Evolutionary conservation across 2,329 filamentous ascomycete genomes (phyloP).

Genomic region (Apiospora saccharicola): DNA sequence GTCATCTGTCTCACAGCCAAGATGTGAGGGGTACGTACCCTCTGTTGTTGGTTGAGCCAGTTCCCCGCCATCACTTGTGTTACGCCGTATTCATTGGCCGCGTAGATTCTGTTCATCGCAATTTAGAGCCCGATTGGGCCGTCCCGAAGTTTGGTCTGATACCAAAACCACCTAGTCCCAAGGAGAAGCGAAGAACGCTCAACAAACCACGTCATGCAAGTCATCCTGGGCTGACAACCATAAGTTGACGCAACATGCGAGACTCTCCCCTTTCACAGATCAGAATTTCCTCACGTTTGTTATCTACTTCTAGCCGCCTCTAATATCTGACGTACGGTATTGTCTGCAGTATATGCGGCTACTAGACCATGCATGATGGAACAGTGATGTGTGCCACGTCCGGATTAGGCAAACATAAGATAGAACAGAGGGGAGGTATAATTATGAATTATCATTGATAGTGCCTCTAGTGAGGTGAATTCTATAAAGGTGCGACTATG

Average conservation of each 20-base stretch:
- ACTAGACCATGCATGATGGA: neutral
- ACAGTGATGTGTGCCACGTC: neutral
- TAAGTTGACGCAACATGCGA: neutral
- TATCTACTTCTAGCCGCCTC: neutral
- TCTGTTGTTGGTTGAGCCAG: neutral
- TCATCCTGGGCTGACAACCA: neutral
- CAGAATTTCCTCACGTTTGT: neutral
- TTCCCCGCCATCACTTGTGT: neutral
- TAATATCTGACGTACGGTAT: neutral
- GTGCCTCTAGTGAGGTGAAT: neutral
- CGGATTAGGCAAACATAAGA: neutral
- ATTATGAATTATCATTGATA: constrained; percentile 18
- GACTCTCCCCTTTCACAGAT: neutral
- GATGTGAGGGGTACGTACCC: neutral
- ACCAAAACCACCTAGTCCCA: neutral
- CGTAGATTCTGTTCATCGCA: neutral
- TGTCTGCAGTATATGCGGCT: neutral
- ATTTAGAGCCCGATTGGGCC: neutral
- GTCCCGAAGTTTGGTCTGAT: neutral
- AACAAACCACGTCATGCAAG: neutral
- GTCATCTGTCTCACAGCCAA: neutral
- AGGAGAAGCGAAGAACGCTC: neutral
- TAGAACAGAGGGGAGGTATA: neutral
- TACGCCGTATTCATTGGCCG: neutral
- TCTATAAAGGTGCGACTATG: neutral